Conservation (phyloP, 257 asterid species). For the Scutellaria minor region DNA sequence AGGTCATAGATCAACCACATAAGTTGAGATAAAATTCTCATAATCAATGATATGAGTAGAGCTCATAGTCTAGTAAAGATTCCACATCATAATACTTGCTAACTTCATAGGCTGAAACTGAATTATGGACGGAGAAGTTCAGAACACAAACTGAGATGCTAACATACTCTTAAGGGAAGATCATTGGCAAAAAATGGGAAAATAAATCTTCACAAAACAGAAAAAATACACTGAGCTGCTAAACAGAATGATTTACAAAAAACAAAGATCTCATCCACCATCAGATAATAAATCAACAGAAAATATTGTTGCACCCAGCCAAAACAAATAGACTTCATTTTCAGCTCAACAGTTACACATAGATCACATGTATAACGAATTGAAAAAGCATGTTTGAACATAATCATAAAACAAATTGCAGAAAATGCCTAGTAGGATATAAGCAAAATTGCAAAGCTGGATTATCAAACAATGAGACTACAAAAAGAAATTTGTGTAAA, state of each 20-base stretch:
- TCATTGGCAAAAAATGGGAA: too few relatives aligned
- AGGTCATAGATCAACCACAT: not conserved
- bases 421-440: not conserved
- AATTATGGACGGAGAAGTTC: too few relatives aligned
- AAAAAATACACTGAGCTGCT: not conserved
- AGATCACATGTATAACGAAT: not conserved
- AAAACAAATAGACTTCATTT: not conserved
- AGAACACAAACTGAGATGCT: too few relatives aligned
- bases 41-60: too few relatives aligned
- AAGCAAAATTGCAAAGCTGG: not conserved
- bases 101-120: too few relatives aligned
- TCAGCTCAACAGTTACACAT: not conserved
- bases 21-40: too few relatives aligned
- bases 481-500: not conserved
- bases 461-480: constrained; percentile 7
- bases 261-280: not conserved
- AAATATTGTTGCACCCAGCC: not conserved
- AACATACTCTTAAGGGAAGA: too few relatives aligned
- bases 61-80: too few relatives aligned
- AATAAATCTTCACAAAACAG: too few relatives aligned
- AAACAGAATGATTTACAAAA: not conserved
- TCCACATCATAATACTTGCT: too few relatives aligned
- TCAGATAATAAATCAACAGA: constrained; percentile 6
- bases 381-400: not conserved
- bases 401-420: not conserved